phyloP scores from a whole-genome alignment of 2,329 filamentous ascomycete genomes.

The Furcasterigmium sp. region DNA sequence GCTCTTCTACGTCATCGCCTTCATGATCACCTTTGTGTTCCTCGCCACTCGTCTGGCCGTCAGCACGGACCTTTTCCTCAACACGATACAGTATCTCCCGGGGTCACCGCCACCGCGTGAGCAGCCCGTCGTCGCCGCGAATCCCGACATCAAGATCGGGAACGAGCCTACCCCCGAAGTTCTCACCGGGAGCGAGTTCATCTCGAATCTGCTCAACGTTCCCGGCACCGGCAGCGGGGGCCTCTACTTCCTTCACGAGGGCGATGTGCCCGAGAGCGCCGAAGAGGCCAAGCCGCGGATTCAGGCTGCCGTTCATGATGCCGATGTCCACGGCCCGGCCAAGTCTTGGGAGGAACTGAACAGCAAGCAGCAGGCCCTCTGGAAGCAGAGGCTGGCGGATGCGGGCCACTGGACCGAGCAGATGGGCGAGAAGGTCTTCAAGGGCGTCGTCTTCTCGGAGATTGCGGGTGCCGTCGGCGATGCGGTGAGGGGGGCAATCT shows the following conservation, averaged over 20 bases:
- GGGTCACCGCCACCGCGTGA: too few species aligned
- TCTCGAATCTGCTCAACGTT: slow-evolving; percentile 25
- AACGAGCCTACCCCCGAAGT: slow-evolving; percentile 12
- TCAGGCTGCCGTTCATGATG: slow-evolving; percentile 39
- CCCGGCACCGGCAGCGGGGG: slow-evolving; percentile 8
- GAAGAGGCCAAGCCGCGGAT: slow-evolving; percentile 19
- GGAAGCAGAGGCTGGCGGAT: slow-evolving; percentile 63
- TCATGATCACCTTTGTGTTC: slow-evolving; percentile 58
- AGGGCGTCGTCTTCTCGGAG: slow-evolving; percentile 73
- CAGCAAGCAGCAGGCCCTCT: slow-evolving; percentile 55
- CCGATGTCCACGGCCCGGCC: slow-evolving; percentile 43
- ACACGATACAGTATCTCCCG: too few species aligned
- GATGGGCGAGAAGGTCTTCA: slow-evolving; percentile 72
- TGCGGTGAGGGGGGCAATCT: slow-evolving; percentile 25
- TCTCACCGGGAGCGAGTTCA: slow-evolving; percentile 21
- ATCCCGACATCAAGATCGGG: too few species aligned
- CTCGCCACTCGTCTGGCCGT: slow-evolving; percentile 37
- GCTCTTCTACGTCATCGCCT: slow-evolving; percentile 51
- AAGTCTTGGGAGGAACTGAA: slow-evolving; percentile 68
- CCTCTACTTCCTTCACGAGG: not conserved
- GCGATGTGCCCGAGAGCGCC: not conserved
- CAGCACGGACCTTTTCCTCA: slow-evolving; percentile 18
- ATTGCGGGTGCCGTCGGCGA: slow-evolving; percentile 58
- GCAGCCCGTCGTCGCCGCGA: too few species aligned
- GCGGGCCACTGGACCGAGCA: slow-evolving; percentile 75